Evolutionary conservation across 371 early-diverging fungal genomes (phyloP), one percentile per base, ranked within the genome.

Genomic region (Zychaea mexicana): DNA sequence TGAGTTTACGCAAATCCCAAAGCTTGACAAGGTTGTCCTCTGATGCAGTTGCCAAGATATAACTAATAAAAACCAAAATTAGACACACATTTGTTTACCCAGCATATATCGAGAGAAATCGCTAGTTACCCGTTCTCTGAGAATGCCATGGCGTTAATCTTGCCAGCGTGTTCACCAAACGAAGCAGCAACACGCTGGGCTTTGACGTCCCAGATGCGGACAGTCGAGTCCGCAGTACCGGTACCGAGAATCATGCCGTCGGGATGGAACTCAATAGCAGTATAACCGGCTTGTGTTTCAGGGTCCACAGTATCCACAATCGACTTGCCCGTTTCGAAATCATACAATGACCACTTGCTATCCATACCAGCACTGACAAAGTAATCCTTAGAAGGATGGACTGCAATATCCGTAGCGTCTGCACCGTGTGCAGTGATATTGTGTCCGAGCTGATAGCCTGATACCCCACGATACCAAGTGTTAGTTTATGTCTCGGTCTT

Each of bases 1-100:
- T 80, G 56, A 94, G 83, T 59, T 96, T 96, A 66, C 96, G 90
- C 60, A 97, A 83, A 84, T 96, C 96, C 96, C 96, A 97, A 52
- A 96, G 70, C 60, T 89, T 88, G 13, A 94, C 93, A 21, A 89
- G 71, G 60, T 86, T 83, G 36, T 90, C 85, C 66, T 88, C 86
- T 0, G 86, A 78, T 17, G 88, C 85, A 9, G 95, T 89, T 10
- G 93, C 95, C 61, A 97, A 81, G 64, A 92, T 85, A 73, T 95
- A 95, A 57, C 93, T 71, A 62, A 22, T 22, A 15, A 15, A 36
- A 36, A 21, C 32, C 26, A 36, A 65, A 53, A n/a, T n/a, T n/a
- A n/a, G n/a, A n/a, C n/a, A n/a, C n/a, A n/a, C n/a, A n/a, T n/a
- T n/a, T n/a, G n/a, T n/a, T n/a, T n/a, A n/a, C n/a, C n/a, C n/a